Conservation (phyloP, 768 basidiomycete species). For the Termitomyces sp. region DNA sequence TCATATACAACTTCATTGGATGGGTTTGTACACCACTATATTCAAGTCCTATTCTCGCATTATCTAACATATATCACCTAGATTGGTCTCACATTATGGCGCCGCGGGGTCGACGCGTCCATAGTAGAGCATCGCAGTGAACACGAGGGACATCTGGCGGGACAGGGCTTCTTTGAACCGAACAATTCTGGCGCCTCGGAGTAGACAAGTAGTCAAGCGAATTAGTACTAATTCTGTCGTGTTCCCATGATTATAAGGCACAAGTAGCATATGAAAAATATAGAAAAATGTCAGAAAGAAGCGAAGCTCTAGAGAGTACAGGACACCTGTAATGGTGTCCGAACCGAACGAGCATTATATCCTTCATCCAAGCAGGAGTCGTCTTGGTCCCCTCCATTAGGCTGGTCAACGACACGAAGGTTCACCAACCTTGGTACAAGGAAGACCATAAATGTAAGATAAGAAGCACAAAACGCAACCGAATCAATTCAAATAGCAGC, state of each 20-base stretch:
- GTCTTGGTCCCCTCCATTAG: conserved; percentile 82
- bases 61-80: conserved; percentile 15
- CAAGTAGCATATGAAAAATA: conserved; percentile 6
- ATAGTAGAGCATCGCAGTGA: conserved; percentile 39
- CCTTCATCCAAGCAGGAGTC: conserved; percentile 39
- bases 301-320: conserved; percentile 41
- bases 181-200: conserved; percentile 6
- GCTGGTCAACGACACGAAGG: conserved; percentile 38
- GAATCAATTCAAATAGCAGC: conserved; percentile 18
- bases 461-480: conserved; percentile 8
- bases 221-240: conserved; percentile 3
- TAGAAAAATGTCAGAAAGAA: conserved; percentile 43
- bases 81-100: conserved; percentile 51
- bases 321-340: conserved; percentile 16
- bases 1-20: conserved; percentile 36
- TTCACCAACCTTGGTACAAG: conserved; percentile 65
- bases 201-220: background rate
- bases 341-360: conserved; percentile 61
- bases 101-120: conserved; percentile 43
- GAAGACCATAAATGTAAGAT: conserved; percentile 34
- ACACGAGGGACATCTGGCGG: conserved; percentile 38
- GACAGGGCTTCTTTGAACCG: conserved; percentile 36
- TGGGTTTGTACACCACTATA: conserved; percentile 30
- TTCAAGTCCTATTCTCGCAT: background rate
- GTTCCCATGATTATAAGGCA: conserved; percentile 8